Evolutionary conservation across 768 basidiomycete species (phyloP).

Genomic region (Gloeostereum incarnatum): DNA sequence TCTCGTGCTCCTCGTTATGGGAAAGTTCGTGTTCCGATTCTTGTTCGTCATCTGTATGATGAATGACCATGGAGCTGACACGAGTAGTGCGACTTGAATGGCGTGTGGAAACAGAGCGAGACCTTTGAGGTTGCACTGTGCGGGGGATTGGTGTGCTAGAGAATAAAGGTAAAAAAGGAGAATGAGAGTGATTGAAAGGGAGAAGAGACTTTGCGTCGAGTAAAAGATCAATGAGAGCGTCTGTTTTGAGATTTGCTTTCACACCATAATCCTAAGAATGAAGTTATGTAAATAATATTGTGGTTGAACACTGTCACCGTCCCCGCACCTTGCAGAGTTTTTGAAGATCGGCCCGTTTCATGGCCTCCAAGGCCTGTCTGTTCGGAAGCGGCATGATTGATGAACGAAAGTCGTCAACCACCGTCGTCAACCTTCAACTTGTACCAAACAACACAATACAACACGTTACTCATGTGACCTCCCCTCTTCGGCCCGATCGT

Average conservation of each 20-base stretch:
- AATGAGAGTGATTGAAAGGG: background rate
- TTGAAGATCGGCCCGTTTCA: slow-evolving; percentile 42
- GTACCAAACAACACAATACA: too few species aligned
- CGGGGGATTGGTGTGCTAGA: slow-evolving; percentile 14
- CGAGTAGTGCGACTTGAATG: slow-evolving; percentile 25
- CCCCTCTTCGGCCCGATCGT: too few species aligned
- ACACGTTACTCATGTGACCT: too few species aligned
- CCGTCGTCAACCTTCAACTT: slow-evolving; percentile 2
- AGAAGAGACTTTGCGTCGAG: slow-evolving; percentile 42
- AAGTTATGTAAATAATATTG: slow-evolving; percentile 10
- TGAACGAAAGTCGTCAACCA: slow-evolving; percentile 5
- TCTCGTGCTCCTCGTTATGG: slow-evolving; percentile 13
- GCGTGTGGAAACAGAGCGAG: slow-evolving; percentile 24
- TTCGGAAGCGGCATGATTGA: slow-evolving; percentile 32
- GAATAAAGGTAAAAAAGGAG: slow-evolving; percentile 7
- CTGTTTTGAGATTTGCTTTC: slow-evolving; percentile 76
- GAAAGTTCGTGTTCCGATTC: slow-evolving; percentile 19
- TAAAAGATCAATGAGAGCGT: slow-evolving; percentile 68
- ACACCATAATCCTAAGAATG: slow-evolving; percentile 61
- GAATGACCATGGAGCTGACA: slow-evolving; percentile 36
- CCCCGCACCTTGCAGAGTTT: slow-evolving; percentile 59
- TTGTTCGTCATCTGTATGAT: slow-evolving; percentile 44
- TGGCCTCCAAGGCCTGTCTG: slow-evolving; percentile 30
- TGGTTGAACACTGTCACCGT: background rate
- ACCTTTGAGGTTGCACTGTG: slow-evolving; percentile 21